phyloP scores from a whole-genome alignment of 1,284 basidiomycete species.

The Boletus hoseneyae region DNA sequence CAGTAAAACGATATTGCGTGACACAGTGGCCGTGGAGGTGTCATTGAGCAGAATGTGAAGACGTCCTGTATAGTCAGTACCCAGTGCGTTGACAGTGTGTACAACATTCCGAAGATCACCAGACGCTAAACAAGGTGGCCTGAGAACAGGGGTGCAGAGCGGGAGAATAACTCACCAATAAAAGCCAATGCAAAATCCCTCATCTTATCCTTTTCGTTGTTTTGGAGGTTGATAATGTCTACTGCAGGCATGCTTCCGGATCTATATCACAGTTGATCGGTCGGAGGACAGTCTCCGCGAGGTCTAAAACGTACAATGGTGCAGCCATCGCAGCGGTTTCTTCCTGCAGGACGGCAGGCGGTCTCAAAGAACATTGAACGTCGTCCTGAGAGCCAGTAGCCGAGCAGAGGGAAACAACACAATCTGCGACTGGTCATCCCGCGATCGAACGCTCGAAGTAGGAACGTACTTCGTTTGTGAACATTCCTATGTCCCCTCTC shows the following conservation, averaged over 20 bases:
- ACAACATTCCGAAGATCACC: constrained; percentile 26
- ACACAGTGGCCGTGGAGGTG: constrained; percentile 19
- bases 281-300: neutral
- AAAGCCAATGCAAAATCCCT: constrained; percentile 38
- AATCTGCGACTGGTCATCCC: constrained; percentile 17
- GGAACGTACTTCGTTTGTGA: constrained; percentile 20
- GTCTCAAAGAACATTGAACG: neutral
- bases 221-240: constrained; percentile 42
- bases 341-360: neutral
- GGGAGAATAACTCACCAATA: constrained; percentile 26
- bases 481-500: constrained; percentile 14
- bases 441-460: neutral
- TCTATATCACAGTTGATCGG: constrained; percentile 7
- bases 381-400: neutral
- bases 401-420: neutral
- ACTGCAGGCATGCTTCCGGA: constrained; percentile 14
- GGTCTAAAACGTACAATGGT: constrained; percentile 16
- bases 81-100: constrained; percentile 25
- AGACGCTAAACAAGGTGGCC: constrained; percentile 10
- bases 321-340: neutral
- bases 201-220: constrained; percentile 34
- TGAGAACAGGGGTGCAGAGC: constrained; percentile 2
- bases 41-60: constrained; percentile 38
- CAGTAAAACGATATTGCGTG: constrained; percentile 38
- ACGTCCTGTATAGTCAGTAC: constrained; percentile 20